Evolutionary conservation across 2,329 filamentous ascomycete genomes (phyloP).

Genomic region (Aspergillus sp.): DNA sequence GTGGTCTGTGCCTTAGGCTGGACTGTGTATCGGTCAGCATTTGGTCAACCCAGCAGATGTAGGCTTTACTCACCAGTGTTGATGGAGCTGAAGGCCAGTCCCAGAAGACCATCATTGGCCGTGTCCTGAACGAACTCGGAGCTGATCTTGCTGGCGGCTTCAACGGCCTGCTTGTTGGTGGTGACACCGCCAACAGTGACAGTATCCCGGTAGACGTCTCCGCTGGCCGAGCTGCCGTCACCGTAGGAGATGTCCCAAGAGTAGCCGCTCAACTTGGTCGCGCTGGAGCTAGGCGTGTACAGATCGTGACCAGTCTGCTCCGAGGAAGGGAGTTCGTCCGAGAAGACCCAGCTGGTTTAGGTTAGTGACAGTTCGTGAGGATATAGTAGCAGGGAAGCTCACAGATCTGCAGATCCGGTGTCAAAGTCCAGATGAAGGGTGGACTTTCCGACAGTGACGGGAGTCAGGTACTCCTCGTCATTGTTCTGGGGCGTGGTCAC

Average conservation of each 20-base stretch:
- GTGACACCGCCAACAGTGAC: constrained; percentile 63
- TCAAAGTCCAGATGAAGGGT: constrained; percentile 69
- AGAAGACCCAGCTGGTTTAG: constrained; percentile 64
- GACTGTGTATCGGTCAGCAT: constrained; percentile 33
- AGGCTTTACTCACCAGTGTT: constrained; percentile 50
- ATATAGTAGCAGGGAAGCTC: constrained; percentile 33
- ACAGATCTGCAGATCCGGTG: constrained; percentile 70
- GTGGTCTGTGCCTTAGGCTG: constrained; percentile 54
- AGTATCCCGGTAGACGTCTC: constrained; percentile 66
- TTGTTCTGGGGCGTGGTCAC: constrained; percentile 50
- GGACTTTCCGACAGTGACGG: constrained; percentile 65
- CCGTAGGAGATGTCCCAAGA: constrained; percentile 66
- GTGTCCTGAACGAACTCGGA: constrained; percentile 53
- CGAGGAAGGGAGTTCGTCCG: constrained; percentile 54
- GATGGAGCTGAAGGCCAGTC: constrained; percentile 61
- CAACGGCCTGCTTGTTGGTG: constrained; percentile 64
- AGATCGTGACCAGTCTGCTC: constrained; percentile 58
- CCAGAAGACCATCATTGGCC: constrained; percentile 62
- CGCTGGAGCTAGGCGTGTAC: constrained; percentile 57
- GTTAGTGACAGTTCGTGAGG: constrained; percentile 13
- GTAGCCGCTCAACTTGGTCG: constrained; percentile 50
- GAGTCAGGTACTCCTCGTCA: constrained; percentile 62
- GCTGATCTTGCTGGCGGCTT: constrained; percentile 64
- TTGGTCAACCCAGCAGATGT: not conserved
- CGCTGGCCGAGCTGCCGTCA: constrained; percentile 64